phyloP scores from a whole-genome alignment of 2,329 filamentous ascomycete species.

The Anthostomella pinea region DNA sequence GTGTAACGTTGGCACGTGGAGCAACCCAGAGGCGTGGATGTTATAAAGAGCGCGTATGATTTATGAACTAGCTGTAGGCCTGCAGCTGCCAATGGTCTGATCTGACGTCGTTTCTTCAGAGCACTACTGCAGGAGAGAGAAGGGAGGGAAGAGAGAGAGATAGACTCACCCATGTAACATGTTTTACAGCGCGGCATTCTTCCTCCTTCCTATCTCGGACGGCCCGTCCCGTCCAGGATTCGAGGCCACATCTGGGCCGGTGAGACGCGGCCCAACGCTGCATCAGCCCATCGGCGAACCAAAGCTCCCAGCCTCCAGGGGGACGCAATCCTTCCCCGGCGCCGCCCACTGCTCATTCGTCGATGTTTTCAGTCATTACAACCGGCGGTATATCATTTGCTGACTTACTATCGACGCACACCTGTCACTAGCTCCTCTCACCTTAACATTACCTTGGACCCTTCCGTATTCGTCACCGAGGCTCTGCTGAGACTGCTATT shows the following conservation, averaged over 20 bases:
- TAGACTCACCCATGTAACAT: too few species aligned
- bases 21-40: constrained; percentile 6
- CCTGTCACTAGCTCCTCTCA: too few species aligned
- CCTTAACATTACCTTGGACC: too few species aligned
- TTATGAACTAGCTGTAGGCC: constrained; percentile 6
- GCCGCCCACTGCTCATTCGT: constrained; percentile 10
- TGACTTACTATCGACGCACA: neutral
- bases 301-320: constrained; percentile 10
- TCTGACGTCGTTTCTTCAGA: constrained; percentile 4
- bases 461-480: too few species aligned
- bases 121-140: neutral
- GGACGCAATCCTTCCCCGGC: constrained; percentile 17
- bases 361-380: constrained; percentile 2
- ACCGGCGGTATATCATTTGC: neutral
- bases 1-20: constrained; percentile 18
- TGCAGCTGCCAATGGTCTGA: constrained; percentile 9
- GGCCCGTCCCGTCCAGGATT: constrained; percentile 20
- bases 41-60: too few species aligned
- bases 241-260: too few species aligned
- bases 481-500: too few species aligned
- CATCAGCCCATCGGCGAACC: constrained; percentile 5
- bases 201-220: constrained; percentile 23
- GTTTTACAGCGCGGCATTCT: neutral
- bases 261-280: too few species aligned
- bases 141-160: neutral